These are phyloP conservation scores for Cunninghamia lanceolata DNA, from an alignment of 75 land plant species.

Conservation along the genomic window DNA sequence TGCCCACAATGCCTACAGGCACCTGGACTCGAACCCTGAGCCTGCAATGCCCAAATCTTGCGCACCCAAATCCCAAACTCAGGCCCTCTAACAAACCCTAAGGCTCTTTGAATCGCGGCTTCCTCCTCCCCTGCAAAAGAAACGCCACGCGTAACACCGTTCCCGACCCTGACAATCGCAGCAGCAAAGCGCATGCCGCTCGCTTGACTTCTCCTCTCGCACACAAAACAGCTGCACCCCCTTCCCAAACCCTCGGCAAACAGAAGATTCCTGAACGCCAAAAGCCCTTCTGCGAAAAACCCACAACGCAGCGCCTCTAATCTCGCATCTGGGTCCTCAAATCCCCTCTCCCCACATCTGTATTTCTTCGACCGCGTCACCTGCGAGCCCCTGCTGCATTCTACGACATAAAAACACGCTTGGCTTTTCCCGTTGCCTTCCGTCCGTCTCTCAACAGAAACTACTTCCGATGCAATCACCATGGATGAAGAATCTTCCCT, in stretches of 20 bases:
- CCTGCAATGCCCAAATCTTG: neutral
- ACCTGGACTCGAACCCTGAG: neutral
- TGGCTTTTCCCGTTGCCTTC: slow-evolving; percentile 16
- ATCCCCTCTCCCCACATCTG: slow-evolving; percentile 17
- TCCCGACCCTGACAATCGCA: slow-evolving; percentile 19
- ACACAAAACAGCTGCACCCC: slow-evolving; percentile 11
- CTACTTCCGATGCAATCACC: slow-evolving; percentile 9
- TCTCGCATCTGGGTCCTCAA: slow-evolving; percentile 25
- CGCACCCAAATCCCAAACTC: slow-evolving; percentile 28
- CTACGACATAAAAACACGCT: slow-evolving; percentile 11
- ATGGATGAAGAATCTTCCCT: neutral
- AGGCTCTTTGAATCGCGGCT: slow-evolving; percentile 25
- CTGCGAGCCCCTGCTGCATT: slow-evolving; percentile 13
- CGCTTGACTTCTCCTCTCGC: slow-evolving; percentile 21
- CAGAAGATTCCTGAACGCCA: slow-evolving; percentile 26
- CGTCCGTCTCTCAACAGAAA: slow-evolving; percentile 19
- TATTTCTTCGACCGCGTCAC: slow-evolving; percentile 19
- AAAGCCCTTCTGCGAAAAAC: slow-evolving; percentile 22
- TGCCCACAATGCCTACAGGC: slow-evolving; percentile 3
- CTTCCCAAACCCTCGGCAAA: slow-evolving; percentile 6
- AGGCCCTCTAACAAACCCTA: slow-evolving; percentile 25
- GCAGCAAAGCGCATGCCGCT: slow-evolving; percentile 29
- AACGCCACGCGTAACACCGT: slow-evolving; percentile 23
- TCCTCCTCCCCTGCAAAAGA: slow-evolving; percentile 26
- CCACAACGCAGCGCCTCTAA: slow-evolving; percentile 25